Base-by-base conservation (phyloP, 1,284 basidiomycete species). In the Microbotryomycetes sp. region DNA sequence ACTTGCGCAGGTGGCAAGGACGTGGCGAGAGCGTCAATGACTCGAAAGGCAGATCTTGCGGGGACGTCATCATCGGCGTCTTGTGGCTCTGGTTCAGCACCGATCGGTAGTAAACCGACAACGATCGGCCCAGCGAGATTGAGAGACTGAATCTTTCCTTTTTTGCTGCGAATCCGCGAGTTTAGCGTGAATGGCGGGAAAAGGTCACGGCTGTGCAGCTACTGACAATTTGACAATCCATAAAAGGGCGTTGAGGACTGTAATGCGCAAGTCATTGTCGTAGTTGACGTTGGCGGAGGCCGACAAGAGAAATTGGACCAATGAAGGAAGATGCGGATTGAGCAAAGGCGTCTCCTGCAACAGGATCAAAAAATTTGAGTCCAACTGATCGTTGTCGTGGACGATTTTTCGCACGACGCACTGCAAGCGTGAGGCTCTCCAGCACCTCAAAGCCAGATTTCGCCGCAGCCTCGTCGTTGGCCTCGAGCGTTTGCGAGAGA, bases 1-100 rank as follows among this genome's bases (percentile, higher is more conserved):
- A 98, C 94, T 78, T 97, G 94, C 58, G 84, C 83, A 15, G 96
- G 96, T 27, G 96, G 96, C 11, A 99, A 83, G 70, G 86, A 87
- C 63, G 94, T 97, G 23, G 94, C 87, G 55, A 99, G 85, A 58
- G 86, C 85, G 75, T 99, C 96, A 67, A 99, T 88, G 66, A 92
- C 89, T 68, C 96, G 91, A 73, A 98, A 87, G 28, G 94, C 91
- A 66, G 90, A 89, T 83, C 57, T 61, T 21, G 62, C 45, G 49
- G 45, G 49, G 46, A 62, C 77, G 68, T 92, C 90, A 68, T 92
- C 90, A 62, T 87, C 81, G 51, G 82, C 82, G 70, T 97, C 94
- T 66, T 89, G 87, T 18, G 86, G 85, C 73, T 89, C 88, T 45
- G 85, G 82, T 78, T 98, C 94, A 45, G 89, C 87, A 15, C 91